Conservation (phyloP, 768 basidiomycete genomes). For the Lactarius hengduanensis region DNA sequence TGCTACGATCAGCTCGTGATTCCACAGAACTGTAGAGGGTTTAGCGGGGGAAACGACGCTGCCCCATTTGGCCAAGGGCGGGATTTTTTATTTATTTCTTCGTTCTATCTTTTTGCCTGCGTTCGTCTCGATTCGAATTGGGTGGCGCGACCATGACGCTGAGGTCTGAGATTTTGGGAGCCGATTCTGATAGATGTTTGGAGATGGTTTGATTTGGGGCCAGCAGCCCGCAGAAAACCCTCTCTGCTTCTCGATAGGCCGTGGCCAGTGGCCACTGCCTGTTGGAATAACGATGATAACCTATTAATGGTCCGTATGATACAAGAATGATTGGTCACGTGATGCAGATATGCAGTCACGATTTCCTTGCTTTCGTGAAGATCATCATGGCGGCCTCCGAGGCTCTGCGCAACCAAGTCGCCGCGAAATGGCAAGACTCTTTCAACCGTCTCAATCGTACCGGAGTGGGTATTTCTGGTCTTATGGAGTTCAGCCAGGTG, state of each 20-base stretch:
- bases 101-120: too few species aligned
- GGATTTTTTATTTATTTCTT: background rate
- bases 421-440: conserved; percentile 69
- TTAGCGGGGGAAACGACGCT: background rate
- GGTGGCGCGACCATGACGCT: background rate
- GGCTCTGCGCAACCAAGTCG: conserved; percentile 62
- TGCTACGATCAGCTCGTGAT: background rate
- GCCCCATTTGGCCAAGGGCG: background rate
- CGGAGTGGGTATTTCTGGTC: conserved; percentile 60
- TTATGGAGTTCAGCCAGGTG: conserved; percentile 62
- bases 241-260: background rate
- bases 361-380: too few species aligned
- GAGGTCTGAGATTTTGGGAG: background rate
- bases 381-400: conserved; percentile 50
- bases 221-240: background rate
- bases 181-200: background rate
- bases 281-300: background rate
- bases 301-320: background rate
- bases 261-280: too few species aligned
- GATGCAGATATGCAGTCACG: background rate
- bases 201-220: background rate
- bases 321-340: background rate
- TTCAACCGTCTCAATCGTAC: conserved; percentile 61
- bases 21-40: background rate
- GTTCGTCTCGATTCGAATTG: background rate